Conservation (phyloP, 495 filamentous ascomycete genomes). For the Podospora fimiseda region DNA sequence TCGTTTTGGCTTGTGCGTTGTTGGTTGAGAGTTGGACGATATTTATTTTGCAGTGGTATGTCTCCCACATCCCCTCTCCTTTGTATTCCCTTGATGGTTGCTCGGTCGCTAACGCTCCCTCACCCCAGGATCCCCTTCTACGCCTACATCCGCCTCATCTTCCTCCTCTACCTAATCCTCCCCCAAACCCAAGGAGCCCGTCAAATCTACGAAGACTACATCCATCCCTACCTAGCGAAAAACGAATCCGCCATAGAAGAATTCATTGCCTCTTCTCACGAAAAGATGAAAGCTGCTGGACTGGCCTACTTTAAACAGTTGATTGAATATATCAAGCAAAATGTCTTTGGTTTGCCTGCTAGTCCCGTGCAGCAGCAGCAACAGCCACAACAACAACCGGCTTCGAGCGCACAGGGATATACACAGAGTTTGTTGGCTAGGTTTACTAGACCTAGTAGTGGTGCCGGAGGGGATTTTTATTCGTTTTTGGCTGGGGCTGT, state of each 20-base stretch:
- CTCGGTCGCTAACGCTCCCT: not conserved
- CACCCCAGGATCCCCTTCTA: slow-evolving; percentile 79
- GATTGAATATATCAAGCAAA: slow-evolving; percentile 68
- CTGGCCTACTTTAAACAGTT: slow-evolving; percentile 73
- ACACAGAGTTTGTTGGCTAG: slow-evolving; percentile 75
- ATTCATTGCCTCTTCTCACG: slow-evolving; percentile 76
- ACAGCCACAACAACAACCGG: slow-evolving; percentile 10
- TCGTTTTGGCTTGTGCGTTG: slow-evolving; percentile 74
- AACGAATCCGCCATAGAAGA: slow-evolving; percentile 89
- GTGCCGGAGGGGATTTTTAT: slow-evolving; percentile 54
- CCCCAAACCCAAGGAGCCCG: slow-evolving; percentile 90
- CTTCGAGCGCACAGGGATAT: slow-evolving; percentile 53
- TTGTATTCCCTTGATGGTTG: not conserved
- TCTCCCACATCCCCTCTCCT: not conserved
- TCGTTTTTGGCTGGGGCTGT: slow-evolving; percentile 68
- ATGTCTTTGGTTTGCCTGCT: slow-evolving; percentile 63
- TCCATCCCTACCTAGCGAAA: slow-evolving; percentile 80
- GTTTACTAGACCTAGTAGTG: slow-evolving; percentile 69
- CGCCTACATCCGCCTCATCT: slow-evolving; percentile 77
- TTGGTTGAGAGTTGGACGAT: slow-evolving; percentile 81
- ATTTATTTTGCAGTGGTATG: slow-evolving; percentile 77
- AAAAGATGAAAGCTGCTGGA: slow-evolving; percentile 70
- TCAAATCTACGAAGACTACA: slow-evolving; percentile 71
- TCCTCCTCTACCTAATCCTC: slow-evolving; percentile 94
- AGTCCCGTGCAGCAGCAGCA: slow-evolving; percentile 34